Conservation (phyloP, 2,329 filamentous ascomycete genomes). For the Myriangium duriaei region DNA sequence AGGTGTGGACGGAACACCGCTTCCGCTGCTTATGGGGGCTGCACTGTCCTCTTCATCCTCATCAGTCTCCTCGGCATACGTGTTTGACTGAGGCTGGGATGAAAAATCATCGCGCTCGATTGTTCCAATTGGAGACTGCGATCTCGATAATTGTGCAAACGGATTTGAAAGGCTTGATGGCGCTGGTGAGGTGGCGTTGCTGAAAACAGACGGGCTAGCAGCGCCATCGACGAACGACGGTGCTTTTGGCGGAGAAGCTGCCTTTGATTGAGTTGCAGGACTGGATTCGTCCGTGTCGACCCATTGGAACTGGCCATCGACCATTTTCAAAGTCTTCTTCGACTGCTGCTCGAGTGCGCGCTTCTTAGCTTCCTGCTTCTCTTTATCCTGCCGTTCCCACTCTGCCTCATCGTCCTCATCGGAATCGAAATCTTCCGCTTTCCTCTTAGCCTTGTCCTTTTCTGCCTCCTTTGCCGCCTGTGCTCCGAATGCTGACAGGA, state of each 20-base stretch:
- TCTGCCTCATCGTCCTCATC: conserved; percentile 39
- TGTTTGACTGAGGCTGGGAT: conserved; percentile 1
- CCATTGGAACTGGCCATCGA: conserved; percentile 13
- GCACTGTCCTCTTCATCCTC: conserved; percentile 12
- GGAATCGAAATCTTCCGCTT: conserved; percentile 39
- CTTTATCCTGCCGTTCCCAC: conserved; percentile 35
- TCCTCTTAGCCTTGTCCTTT: conserved; percentile 35
- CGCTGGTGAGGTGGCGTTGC: conserved; percentile 14
- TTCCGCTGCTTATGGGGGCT: not conserved
- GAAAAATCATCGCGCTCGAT: conserved; percentile 1
- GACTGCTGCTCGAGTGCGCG: conserved; percentile 27
- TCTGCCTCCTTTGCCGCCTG: conserved; percentile 29
- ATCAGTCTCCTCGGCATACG: conserved; percentile 6
- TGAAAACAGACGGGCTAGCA: conserved; percentile 19
- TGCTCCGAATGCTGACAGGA: conserved; percentile 30
- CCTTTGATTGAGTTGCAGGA: conserved; percentile 5
- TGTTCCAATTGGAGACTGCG: not conserved
- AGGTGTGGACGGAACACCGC: conserved; percentile 4
- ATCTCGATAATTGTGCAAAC: conserved; percentile 26
- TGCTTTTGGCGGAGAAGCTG: not conserved
- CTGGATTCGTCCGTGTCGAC: conserved; percentile 14
- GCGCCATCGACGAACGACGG: conserved; percentile 18
- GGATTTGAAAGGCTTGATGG: conserved; percentile 13
- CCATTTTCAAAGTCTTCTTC: conserved; percentile 15
- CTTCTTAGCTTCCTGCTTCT: conserved; percentile 34